A percentile compares a stretch with the other conserved stretches of the same genome.
Conservation (phyloP, 2,329 filamentous ascomycete species). For the Trichoderma sp. region DNA sequence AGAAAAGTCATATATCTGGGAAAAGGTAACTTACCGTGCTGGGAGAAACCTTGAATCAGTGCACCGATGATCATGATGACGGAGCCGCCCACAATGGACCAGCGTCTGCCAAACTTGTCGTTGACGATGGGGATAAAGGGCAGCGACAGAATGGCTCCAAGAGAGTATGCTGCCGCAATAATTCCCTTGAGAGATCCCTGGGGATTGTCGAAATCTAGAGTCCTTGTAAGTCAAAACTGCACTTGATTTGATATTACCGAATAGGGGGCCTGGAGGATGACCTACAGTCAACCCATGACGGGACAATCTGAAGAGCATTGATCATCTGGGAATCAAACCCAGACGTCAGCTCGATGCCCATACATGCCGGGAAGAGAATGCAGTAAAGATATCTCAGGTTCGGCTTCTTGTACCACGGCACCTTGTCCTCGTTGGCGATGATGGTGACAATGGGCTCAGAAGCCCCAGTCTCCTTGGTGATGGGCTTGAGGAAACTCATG, state of each 20-base stretch:
- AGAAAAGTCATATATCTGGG: no score
- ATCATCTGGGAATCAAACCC: conserved; percentile 13
- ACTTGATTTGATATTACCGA: background rate
- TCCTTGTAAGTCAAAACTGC: background rate
- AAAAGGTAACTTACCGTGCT: background rate
- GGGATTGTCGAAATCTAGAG: background rate
- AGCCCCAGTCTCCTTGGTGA: background rate
- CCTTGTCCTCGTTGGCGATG: conserved; percentile 4
- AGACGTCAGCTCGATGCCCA: conserved; percentile 5
- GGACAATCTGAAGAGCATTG: conserved; percentile 5
- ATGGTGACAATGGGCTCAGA: background rate
- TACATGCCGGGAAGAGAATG: conserved; percentile 6
- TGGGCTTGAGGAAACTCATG: background rate
- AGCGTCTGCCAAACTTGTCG: background rate
- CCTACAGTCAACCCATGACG: conserved; percentile 1
- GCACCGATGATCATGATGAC: background rate
- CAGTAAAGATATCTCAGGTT: conserved; percentile 5
- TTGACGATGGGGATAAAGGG: conserved; percentile 3
- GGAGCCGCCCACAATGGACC: background rate
- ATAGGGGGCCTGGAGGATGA: background rate
- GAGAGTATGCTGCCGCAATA: background rate
- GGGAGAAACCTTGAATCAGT: background rate
- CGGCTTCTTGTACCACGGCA: conserved; percentile 2
- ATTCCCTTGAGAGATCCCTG: conserved; percentile 1
- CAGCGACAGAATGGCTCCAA: conserved; percentile 1